Percentiles rank a stretch among this genome's conserved stretches.
Conservation (phyloP, 306 rosid species). For the Fragaria iinumae region DNA sequence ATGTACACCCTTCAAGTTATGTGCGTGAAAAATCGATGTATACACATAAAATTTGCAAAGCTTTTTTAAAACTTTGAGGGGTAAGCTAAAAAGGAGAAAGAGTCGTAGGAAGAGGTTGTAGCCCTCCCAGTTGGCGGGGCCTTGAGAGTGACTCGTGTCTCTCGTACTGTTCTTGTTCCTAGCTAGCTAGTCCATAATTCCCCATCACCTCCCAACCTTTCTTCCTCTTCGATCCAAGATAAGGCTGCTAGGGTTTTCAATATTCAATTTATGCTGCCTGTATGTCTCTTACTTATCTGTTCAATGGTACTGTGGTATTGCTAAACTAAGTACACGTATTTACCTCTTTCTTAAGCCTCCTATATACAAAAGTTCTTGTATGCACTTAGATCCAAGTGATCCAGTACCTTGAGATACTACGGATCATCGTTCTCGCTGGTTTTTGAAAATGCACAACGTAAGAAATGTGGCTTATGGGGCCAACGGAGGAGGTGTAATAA, state of each 20-base stretch:
- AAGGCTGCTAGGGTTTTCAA: slow-evolving; percentile 4
- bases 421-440: slow-evolving; percentile 2
- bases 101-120: slow-evolving; percentile 2
- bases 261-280: neutral
- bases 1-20: neutral
- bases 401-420: neutral
- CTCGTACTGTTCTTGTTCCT: neutral
- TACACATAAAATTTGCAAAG: neutral
- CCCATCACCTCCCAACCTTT: slow-evolving; percentile 19
- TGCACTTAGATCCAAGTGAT: too few species aligned
- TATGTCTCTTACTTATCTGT: neutral
- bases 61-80: neutral
- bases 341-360: neutral
- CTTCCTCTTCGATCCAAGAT: neutral
- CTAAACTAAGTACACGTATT: neutral
- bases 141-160: slow-evolving; percentile 22
- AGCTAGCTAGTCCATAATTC: neutral
- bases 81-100: slow-evolving; percentile 11
- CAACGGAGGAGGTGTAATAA: neutral
- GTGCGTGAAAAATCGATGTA: neutral
- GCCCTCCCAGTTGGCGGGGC: slow-evolving; percentile 22
- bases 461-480: slow-evolving; percentile 28
- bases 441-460: neutral
- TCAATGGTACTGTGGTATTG: neutral
- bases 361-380: neutral